These are phyloP conservation scores for Ophiocordyceps camponoti-leonardi DNA, from an alignment of 2,329 filamentous ascomycete species.

Conservation along the genomic window DNA sequence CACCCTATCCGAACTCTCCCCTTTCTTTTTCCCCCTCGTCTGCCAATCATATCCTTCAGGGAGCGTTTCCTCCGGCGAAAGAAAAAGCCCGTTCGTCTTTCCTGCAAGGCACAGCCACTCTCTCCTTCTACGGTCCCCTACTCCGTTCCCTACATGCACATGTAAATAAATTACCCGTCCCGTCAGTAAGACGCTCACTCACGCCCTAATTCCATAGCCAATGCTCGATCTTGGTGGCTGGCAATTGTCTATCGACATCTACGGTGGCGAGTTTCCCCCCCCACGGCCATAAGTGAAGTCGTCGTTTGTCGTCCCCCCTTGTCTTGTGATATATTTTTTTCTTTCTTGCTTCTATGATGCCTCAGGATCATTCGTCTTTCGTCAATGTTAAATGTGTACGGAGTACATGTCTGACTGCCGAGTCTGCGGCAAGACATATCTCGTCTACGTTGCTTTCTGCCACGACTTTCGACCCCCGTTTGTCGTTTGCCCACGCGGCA, in stretches of 20 bases:
- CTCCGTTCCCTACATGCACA: background rate
- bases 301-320: background rate
- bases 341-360: background rate
- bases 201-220: background rate
- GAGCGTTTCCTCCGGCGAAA: background rate
- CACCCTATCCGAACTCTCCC: background rate
- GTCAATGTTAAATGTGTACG: slow-evolving; percentile 36
- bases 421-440: slow-evolving; percentile 41
- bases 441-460: slow-evolving; percentile 41
- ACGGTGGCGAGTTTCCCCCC: background rate
- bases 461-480: slow-evolving; percentile 30
- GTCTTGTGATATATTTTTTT: too few species aligned
- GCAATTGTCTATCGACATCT: background rate
- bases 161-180: background rate
- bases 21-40: too few species aligned
- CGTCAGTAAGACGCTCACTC: background rate
- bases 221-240: background rate
- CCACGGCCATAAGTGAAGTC: background rate
- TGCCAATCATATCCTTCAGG: background rate
- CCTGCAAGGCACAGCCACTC: background rate
- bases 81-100: background rate
- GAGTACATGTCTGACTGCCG: slow-evolving; percentile 39
- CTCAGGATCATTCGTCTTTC: background rate
- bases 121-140: too few species aligned
- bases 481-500: slow-evolving; percentile 27